phyloP scores from a whole-genome alignment of 805 yeast species.

The Teunomyces pallodes region DNA sequence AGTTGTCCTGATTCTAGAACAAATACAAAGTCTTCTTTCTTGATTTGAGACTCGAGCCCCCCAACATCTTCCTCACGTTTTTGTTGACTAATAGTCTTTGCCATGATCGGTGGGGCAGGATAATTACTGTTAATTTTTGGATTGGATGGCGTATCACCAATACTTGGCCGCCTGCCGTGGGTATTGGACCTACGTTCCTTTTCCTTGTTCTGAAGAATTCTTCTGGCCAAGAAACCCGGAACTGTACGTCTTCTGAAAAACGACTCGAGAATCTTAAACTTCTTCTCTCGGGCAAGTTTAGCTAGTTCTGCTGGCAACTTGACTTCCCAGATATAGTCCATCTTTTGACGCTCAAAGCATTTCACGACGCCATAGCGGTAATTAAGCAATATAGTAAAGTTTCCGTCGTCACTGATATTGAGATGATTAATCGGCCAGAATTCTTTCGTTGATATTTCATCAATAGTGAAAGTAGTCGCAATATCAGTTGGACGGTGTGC shows the following conservation, averaged over 20 bases:
- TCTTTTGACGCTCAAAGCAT: slow-evolving; percentile 57
- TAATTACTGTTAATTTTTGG: slow-evolving; percentile 32
- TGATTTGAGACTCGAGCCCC: slow-evolving; percentile 15
- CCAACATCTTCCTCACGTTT: slow-evolving; percentile 4
- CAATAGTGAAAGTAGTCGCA: slow-evolving; percentile 44
- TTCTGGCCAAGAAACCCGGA: slow-evolving; percentile 43
- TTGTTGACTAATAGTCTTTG: slow-evolving; percentile 8
- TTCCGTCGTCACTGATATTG: slow-evolving; percentile 58
- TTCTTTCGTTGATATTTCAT: slow-evolving; percentile 24
- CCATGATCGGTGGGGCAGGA: slow-evolving; percentile 25
- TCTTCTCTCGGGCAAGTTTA: slow-evolving; percentile 14
- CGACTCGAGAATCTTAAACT: slow-evolving; percentile 47
- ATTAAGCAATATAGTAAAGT: slow-evolving; percentile 54
- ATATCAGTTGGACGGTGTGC: slow-evolving; percentile 22
- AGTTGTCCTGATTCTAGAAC: slow-evolving; percentile 52
- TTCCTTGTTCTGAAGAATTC: slow-evolving; percentile 23
- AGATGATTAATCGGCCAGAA: slow-evolving; percentile 64
- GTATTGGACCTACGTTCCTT: slow-evolving; percentile 7
- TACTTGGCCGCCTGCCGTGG: slow-evolving; percentile 32
- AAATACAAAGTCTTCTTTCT: slow-evolving; percentile 49
- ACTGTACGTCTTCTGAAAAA: slow-evolving; percentile 59
- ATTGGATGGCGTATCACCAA: slow-evolving; percentile 19
- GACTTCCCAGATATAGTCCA: slow-evolving; percentile 58
- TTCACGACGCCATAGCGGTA: slow-evolving; percentile 49
- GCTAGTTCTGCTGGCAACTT: slow-evolving; percentile 35